A percentile compares a stretch with the other conserved stretches of the same genome.
These are phyloP conservation scores for Mucor irregularis DNA, from an alignment of 371 early-diverging fungal species.

Conservation along the genomic window DNA sequence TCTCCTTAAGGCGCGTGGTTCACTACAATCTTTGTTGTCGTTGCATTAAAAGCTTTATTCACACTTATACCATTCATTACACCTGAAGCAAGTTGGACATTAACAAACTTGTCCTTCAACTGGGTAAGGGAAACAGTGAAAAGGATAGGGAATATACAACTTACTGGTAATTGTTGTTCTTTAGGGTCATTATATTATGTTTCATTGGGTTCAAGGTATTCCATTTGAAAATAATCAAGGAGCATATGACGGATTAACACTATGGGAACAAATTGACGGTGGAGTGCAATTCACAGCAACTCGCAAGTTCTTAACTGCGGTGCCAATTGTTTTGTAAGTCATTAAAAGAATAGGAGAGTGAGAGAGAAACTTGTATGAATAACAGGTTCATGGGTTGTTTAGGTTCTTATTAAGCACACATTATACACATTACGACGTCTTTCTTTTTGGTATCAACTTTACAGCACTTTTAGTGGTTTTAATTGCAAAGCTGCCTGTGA, in stretches of 20 bases:
- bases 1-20: constrained; percentile 83
- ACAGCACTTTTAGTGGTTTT: constrained; percentile 77
- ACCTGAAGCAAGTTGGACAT: constrained; percentile 92
- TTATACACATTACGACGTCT: constrained; percentile 90
- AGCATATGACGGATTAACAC: constrained; percentile 90
- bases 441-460: constrained; percentile 87
- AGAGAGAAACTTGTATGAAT: background rate
- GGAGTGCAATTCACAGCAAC: constrained; percentile 97
- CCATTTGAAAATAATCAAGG: constrained; percentile 95
- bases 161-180: background rate
- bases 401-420: constrained; percentile 95
- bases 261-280: constrained; percentile 98
- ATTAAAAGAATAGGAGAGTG: background rate
- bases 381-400: too few species aligned
- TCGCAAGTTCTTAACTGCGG: constrained; percentile 91
- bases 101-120: constrained; percentile 91
- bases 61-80: constrained; percentile 88
- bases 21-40: constrained; percentile 78
- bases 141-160: background rate
- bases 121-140: constrained; percentile 57
- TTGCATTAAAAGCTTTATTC: constrained; percentile 80
- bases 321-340: constrained; percentile 91
- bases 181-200: constrained; percentile 93
- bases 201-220: constrained; percentile 94
- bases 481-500: constrained; percentile 91